These are phyloP conservation scores for Chrysoporthe deuterocubensis DNA, from an alignment of 2,329 filamentous ascomycete species.

Conservation along the genomic window DNA sequence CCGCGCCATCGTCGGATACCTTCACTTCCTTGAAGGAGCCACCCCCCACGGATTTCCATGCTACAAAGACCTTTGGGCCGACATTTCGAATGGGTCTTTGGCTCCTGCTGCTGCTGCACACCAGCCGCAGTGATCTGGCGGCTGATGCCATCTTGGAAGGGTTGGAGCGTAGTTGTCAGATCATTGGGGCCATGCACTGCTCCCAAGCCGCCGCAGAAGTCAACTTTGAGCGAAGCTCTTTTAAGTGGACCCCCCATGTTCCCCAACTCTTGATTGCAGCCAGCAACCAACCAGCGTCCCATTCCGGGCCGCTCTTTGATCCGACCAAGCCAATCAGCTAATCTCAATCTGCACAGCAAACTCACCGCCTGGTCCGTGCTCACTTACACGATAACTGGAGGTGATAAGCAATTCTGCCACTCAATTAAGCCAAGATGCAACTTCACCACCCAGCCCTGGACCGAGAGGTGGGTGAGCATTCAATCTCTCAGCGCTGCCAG, in stretches of 20 bases:
- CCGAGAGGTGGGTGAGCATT: not conserved
- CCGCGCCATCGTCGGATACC: constrained; percentile 18
- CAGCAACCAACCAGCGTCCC: not conserved
- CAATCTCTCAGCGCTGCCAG: not conserved
- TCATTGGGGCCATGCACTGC: not conserved
- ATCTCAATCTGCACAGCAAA: not conserved
- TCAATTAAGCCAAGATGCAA: not conserved
- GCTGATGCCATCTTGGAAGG: constrained; percentile 44
- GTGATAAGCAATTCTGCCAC: constrained; percentile 2
- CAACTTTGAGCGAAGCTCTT: constrained; percentile 9
- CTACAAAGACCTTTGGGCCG: constrained; percentile 31
- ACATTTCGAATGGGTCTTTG: constrained; percentile 30
- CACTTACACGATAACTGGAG: constrained; percentile 17
- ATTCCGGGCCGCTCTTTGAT: not conserved
- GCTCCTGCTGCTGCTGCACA: constrained; percentile 41
- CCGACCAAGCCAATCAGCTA: not conserved
- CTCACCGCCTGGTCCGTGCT: constrained; percentile 11
- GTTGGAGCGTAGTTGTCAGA: constrained; percentile 3
- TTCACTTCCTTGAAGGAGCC: constrained; percentile 27
- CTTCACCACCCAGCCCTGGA: not conserved
- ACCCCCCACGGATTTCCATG: constrained; percentile 36
- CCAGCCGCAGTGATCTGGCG: constrained; percentile 46
- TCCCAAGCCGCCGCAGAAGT: constrained; percentile 3
- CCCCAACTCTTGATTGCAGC: not conserved
- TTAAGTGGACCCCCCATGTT: not conserved